Evolutionary conservation across 805 yeast species (phyloP).

Genomic region (Metschnikowia gelsemii): DNA sequence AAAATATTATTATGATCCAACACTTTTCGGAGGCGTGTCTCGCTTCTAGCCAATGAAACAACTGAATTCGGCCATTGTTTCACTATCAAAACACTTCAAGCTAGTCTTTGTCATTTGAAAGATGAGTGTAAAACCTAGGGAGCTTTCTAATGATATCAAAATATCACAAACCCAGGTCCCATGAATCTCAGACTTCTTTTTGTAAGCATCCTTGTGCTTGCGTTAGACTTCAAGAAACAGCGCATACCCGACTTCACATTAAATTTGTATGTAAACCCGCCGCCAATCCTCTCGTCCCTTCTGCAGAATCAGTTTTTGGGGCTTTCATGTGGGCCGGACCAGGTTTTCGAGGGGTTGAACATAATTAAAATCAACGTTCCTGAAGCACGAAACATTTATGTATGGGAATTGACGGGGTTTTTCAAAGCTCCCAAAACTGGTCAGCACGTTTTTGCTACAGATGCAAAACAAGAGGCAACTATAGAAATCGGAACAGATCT

Average conservation of each 20-base stretch:
- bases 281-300: not conserved
- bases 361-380: not conserved
- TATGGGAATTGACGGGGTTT: conserved; percentile 3
- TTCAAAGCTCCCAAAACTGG: conserved; percentile 1
- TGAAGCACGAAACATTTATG: not conserved
- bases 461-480: not conserved
- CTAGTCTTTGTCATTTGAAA: too few relatives aligned
- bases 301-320: conserved; percentile 2
- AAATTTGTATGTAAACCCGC: not conserved
- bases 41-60: too few relatives aligned
- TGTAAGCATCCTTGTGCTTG: too few relatives aligned
- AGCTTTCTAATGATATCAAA: too few relatives aligned
- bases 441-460: not conserved
- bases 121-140: too few relatives aligned
- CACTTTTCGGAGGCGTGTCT: too few relatives aligned
- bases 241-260: not conserved
- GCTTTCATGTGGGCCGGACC: not conserved
- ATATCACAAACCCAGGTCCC: too few relatives aligned
- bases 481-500: not conserved
- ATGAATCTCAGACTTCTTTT: too few relatives aligned
- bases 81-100: too few relatives aligned
- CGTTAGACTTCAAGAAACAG: too few relatives aligned
- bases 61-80: too few relatives aligned
- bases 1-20: too few relatives aligned
- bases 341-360: not conserved